phyloP scores from a whole-genome alignment of 208 protist genomes.

The Leishmania arabica region DNA sequence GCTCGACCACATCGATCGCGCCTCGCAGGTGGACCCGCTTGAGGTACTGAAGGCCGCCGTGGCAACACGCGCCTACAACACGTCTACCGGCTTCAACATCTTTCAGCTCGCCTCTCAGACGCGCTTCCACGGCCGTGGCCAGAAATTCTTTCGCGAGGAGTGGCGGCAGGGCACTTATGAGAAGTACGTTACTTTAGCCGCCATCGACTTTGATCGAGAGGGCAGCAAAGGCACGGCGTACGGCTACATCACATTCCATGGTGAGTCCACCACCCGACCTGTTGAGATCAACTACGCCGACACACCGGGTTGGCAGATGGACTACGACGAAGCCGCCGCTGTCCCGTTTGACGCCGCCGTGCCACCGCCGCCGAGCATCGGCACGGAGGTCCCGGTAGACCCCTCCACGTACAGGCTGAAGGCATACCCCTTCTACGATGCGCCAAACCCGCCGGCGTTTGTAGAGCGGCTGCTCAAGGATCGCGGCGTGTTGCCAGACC shows the following conservation, averaged over 20 bases:
- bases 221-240: constrained; percentile 80
- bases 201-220: constrained; percentile 80
- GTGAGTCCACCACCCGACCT: constrained; percentile 77
- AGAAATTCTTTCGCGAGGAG: constrained; percentile 84
- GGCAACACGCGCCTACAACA: constrained; percentile 80
- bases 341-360: constrained; percentile 73
- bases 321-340: constrained; percentile 50
- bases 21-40: constrained; percentile 79
- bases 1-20: constrained; percentile 76
- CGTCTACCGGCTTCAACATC: constrained; percentile 83
- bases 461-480: constrained; percentile 88
- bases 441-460: constrained; percentile 86
- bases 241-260: constrained; percentile 91
- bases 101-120: constrained; percentile 84
- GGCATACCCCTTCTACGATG: constrained; percentile 90
- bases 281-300: constrained; percentile 77
- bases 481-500: constrained; percentile 82
- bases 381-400: constrained; percentile 86
- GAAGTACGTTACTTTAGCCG: constrained; percentile 84
- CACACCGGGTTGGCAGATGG: constrained; percentile 79
- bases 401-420: constrained; percentile 65
- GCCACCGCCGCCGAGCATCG: constrained; percentile 79
- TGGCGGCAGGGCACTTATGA: constrained; percentile 91
- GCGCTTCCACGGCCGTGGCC: constrained; percentile 68
- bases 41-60: constrained; percentile 83